A percentile compares a stretch with the other conserved stretches of the same genome.
These are phyloP conservation scores for Neoboletus brunneissimus DNA, from an alignment of 768 basidiomycete species.

Conservation along the genomic window DNA sequence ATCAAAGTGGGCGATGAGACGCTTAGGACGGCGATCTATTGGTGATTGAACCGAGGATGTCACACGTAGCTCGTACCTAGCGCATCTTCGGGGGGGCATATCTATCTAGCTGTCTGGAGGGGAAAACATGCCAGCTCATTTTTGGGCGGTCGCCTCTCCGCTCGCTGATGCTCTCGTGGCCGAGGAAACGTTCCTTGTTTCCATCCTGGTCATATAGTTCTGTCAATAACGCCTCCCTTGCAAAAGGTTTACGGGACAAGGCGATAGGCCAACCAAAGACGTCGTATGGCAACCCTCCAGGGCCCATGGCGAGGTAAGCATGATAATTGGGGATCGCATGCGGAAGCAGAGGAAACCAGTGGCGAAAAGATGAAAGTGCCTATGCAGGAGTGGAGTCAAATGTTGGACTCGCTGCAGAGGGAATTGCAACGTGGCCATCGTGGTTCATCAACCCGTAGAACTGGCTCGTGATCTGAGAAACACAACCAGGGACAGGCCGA, in stretches of 20 bases:
- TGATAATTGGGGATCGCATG: background rate
- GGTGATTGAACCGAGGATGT: background rate
- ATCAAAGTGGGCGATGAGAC: too few relatives aligned
- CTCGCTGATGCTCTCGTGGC: background rate
- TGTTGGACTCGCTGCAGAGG: background rate
- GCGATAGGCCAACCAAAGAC: background rate
- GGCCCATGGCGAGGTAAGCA: background rate
- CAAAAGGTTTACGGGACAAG: background rate
- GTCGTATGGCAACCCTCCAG: background rate
- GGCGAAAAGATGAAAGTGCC: background rate
- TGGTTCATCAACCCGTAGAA: too few relatives aligned
- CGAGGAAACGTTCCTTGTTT: background rate
- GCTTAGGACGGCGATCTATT: background rate
- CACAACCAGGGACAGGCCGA: too few relatives aligned
- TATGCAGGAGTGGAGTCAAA: background rate
- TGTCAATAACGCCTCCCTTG: background rate
- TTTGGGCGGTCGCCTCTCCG: conserved; percentile 2
- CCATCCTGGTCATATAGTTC: background rate
- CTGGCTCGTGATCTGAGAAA: too few relatives aligned
- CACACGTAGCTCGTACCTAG: background rate
- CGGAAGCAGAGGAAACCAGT: background rate
- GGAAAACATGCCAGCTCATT: conserved; percentile 4
- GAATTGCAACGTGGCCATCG: background rate
- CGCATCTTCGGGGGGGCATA: background rate
- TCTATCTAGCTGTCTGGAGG: conserved; percentile 5